phyloP scores from a whole-genome alignment of 352 stramenopile genomes.

The Phytophthora melonis region DNA sequence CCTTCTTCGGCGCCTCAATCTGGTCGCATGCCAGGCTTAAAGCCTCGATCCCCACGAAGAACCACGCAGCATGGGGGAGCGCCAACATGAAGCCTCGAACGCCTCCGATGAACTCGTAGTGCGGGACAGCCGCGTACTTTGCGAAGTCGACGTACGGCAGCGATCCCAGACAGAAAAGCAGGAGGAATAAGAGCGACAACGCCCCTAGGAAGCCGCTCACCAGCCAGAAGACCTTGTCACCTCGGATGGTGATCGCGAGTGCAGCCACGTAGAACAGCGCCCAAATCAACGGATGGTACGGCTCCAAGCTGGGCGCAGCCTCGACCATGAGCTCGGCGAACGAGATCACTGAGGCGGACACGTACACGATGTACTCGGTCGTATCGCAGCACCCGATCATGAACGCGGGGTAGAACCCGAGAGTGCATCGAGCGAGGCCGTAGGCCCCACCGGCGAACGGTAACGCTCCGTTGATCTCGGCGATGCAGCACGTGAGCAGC shows the following conservation, averaged over 20 bases:
- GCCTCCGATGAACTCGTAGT: background rate
- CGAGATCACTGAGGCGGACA: conserved; percentile 32
- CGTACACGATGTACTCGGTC: conserved; percentile 47
- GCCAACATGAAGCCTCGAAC: conserved; percentile 35
- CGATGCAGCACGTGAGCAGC: conserved; percentile 34
- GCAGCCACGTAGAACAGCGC: conserved; percentile 34
- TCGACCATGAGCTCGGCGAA: conserved; percentile 44
- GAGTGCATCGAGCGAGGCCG: conserved; percentile 37
- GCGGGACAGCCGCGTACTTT: conserved; percentile 6
- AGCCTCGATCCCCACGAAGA: conserved; percentile 55
- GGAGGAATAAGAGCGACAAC: conserved; percentile 35
- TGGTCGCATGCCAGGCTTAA: conserved; percentile 37
- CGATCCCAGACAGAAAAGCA: conserved; percentile 44
- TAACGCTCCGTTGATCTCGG: conserved; percentile 43
- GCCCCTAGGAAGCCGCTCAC: conserved; percentile 33
- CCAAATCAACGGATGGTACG: conserved; percentile 32
- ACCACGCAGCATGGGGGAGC: conserved; percentile 42
- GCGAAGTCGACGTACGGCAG: conserved; percentile 32
- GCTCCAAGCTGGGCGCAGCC: background rate
- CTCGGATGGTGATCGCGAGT: conserved; percentile 28
- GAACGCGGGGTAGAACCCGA: conserved; percentile 45
- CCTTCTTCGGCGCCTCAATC: conserved; percentile 39
- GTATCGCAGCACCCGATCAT: conserved; percentile 42
- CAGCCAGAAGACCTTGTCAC: conserved; percentile 42
- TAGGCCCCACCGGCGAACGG: conserved; percentile 49